These are phyloP conservation scores for Raphanus raphanistrum DNA, from an alignment of 345 rosid species.

Conservation along the genomic window DNA sequence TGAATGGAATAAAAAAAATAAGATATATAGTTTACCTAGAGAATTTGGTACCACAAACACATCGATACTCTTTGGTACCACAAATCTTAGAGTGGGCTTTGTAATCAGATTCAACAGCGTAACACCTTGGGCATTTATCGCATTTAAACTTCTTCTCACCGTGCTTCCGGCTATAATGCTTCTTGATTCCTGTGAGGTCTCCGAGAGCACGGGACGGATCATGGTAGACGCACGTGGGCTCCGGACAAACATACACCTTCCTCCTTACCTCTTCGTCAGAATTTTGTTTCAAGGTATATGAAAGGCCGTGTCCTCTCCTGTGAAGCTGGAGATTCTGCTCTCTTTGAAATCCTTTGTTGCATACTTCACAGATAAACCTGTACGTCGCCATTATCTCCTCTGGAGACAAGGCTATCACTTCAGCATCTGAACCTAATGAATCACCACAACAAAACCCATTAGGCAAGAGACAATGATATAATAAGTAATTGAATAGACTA, in stretches of 20 bases:
- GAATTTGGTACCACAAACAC: constrained; percentile 78
- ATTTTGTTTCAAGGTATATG: constrained; percentile 74
- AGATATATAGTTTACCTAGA: constrained; percentile 53
- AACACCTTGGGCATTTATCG: constrained; percentile 65
- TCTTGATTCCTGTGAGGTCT: constrained; percentile 78
- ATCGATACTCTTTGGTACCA: constrained; percentile 58
- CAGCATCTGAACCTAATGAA: constrained; percentile 71
- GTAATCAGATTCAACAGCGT: constrained; percentile 85
- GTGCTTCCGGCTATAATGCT: constrained; percentile 69
- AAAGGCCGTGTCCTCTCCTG: constrained; percentile 79
- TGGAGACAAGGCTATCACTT: constrained; percentile 80
- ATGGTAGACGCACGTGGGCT: constrained; percentile 80
- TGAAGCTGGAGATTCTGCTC: constrained; percentile 82
- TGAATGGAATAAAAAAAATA: constrained; percentile 1
- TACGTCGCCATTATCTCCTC: constrained; percentile 78
- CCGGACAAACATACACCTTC: constrained; percentile 80
- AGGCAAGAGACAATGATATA: neutral
- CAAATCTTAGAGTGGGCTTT: constrained; percentile 80
- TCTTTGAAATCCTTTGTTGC: constrained; percentile 81
- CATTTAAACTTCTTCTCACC: constrained; percentile 83
- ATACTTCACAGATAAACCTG: constrained; percentile 75
- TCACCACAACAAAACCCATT: neutral
- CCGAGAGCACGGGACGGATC: constrained; percentile 81
- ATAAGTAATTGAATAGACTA: neutral
- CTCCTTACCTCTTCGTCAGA: constrained; percentile 63